Base-by-base conservation (phyloP, 768 basidiomycete genomes). In the Strobilomyces confusus region DNA sequence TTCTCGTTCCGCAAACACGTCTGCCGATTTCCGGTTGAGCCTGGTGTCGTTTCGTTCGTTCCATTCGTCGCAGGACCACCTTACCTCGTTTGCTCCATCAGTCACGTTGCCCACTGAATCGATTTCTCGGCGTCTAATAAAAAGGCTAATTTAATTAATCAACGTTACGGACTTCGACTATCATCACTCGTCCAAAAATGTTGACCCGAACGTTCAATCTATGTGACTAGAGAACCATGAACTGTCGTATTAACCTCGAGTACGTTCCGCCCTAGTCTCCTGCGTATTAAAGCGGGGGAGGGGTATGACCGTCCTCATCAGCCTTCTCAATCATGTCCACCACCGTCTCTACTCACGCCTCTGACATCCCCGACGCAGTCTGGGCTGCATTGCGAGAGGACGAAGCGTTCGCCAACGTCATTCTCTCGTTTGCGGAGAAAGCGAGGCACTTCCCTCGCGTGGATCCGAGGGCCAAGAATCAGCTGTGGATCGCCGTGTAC, bases 381-480 rank as follows among this genome's bases (percentile, higher is more conserved):
- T 71, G 69, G 68, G 33, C 47, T 1, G 59, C 63, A 2, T 53
- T 79, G 19, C 38, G n/a, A 0, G 49, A 46, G 4, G 51, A 69
- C 12, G 69, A 76, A 30, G 61, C 58, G 0, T 44, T 62, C 11
- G 69, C 76, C 4, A 79, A 79, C 44, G 59, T 75, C 46, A 63
- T 79, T 30, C 64, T 71, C 19, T 68, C 79, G 0, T 70, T 71
- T 36, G 75, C 73, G 4, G 54, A 48, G 36, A 73, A 71, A 50
- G 58, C 65, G 25, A 46, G 34, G 22, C 7, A 38, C 9, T 47
- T 47, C 19, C 34, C 53, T 42, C 48, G 17, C 25, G 34, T 14
- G 2, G 50, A 20, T 29, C 5, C 4, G 41, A n/a, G 9, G 9
- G 6, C 29, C 2, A 14, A 29, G 17, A 25, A 47, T 5, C 64